A percentile compares a stretch with the other conserved stretches of the same genome.
Conservation (phyloP, 768 basidiomycete genomes). For the Collybiopsis confluens region DNA sequence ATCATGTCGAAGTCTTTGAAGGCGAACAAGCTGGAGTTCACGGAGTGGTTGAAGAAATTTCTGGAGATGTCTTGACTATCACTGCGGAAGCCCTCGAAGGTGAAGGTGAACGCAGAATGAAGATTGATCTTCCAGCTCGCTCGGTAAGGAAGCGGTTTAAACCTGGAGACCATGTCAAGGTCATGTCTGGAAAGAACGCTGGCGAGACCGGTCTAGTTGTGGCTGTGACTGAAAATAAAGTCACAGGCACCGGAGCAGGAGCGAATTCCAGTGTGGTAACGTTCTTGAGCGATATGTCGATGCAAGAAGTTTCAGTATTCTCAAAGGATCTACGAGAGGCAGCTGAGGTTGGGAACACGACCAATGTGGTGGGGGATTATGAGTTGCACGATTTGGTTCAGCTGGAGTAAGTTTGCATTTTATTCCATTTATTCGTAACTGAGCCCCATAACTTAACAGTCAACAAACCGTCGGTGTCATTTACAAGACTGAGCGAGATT, state of each 20-base stretch:
- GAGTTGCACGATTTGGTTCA: slow-evolving; percentile 96
- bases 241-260: not conserved
- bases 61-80: slow-evolving; percentile 82
- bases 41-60: slow-evolving; percentile 88
- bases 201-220: slow-evolving; percentile 97
- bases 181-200: slow-evolving; percentile 90
- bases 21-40: slow-evolving; percentile 93
- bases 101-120: slow-evolving; percentile 55
- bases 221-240: slow-evolving; percentile 70
- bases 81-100: slow-evolving; percentile 78
- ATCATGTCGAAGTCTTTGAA: slow-evolving; percentile 96
- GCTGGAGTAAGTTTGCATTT: slow-evolving; percentile 68
- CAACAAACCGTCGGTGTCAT: slow-evolving; percentile 94
- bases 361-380: slow-evolving; percentile 88
- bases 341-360: slow-evolving; percentile 91
- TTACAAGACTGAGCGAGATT: slow-evolving; percentile 93
- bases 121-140: slow-evolving; percentile 79
- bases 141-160: slow-evolving; percentile 95
- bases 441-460: slow-evolving; percentile 35
- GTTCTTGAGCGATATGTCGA: slow-evolving; percentile 94
- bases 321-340: slow-evolving; percentile 96
- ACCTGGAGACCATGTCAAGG: slow-evolving; percentile 97
- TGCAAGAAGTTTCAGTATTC: slow-evolving; percentile 98
- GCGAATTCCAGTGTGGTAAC: slow-evolving; percentile 56
- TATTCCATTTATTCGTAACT: not conserved